Evolutionary conservation across 2,329 filamentous ascomycete genomes (phyloP), one percentile per base, ranked within the genome.

Genomic region (Chaetomium globosum): DNA sequence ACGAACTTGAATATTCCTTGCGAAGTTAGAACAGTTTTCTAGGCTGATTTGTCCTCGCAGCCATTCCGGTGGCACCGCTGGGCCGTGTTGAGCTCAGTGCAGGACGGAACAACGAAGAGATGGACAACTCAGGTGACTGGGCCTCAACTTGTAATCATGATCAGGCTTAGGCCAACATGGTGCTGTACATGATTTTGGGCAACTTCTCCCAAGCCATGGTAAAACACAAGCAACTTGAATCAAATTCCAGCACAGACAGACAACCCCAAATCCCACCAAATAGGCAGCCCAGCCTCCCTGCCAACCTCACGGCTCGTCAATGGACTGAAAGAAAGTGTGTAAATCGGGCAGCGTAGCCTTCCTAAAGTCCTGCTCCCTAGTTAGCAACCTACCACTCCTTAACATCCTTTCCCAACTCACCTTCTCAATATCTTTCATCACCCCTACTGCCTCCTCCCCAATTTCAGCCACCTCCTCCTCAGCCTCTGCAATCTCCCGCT

Each of bases 351-450:
- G 30, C 21, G 67, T 70, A 19, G 55, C 46, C 63, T 68, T 70
- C 23, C 65, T 53, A 46, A 65, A 70, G 7, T 71, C 68, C 68
- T 71, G 48, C 13, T 26, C 6, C 13, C 10, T 7, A 4, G 53
- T 65, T 54, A 65, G 63, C 63, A 28, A n/a, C 8, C 53, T 4
- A 16, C 36, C 4, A 13, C 30, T 16, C 30, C 31, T 12, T 3
- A 12, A 48, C 19, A n/a, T 13, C 7, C 1, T 46, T 33, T 28
- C 0, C 23, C 19, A 46, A 67, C 65, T 63, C 49, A 69, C 69
- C 65, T 67, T 71, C 48, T 71, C 69, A 57, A 71, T 65, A 8
- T 62, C 63, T 58, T 67, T 70, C 63, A 68, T 61, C 31, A 58
- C n/a, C 16, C 10, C 60, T 7, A 69, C 46, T 19, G 61, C 65